Evolutionary conservation across 768 basidiomycete species (phyloP).

Genomic region (Mycena chlorophos): DNA sequence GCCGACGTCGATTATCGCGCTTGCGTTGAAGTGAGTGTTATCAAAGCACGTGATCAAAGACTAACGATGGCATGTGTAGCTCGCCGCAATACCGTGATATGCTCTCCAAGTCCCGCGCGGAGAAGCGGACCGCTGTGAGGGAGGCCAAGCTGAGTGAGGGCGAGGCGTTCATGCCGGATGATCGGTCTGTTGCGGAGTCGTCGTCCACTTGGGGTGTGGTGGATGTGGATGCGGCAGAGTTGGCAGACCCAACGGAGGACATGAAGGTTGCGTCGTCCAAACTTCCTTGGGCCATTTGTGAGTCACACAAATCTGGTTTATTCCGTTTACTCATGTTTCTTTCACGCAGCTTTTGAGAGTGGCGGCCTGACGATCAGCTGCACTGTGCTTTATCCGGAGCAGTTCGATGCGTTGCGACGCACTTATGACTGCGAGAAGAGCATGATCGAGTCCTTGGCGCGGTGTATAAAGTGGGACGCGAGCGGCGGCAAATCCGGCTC

Average conservation of each 20-base stretch:
- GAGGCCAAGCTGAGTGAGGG: conserved; percentile 60
- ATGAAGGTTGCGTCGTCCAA: conserved; percentile 74
- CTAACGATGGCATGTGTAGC: conserved; percentile 38
- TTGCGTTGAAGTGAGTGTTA: conserved; percentile 75
- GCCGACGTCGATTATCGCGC: conserved; percentile 95
- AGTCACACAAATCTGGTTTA: conserved; percentile 29
- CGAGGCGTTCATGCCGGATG: conserved; percentile 93
- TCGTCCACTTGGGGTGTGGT: conserved; percentile 93
- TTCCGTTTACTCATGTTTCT: conserved; percentile 7
- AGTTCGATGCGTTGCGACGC: conserved; percentile 90
- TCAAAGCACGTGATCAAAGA: background rate
- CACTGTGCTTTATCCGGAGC: conserved; percentile 92
- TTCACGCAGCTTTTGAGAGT: conserved; percentile 78
- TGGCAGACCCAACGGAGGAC: conserved; percentile 73
- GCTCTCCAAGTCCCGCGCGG: conserved; percentile 72
- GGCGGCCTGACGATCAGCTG: conserved; percentile 90
- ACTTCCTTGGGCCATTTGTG: conserved; percentile 80
- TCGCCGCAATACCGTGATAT: conserved; percentile 83
- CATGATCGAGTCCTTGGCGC: conserved; percentile 88
- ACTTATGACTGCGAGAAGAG: conserved; percentile 94
- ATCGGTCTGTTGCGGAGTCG: conserved; percentile 76
- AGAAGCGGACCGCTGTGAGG: conserved; percentile 62
- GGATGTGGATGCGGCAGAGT: conserved; percentile 70
- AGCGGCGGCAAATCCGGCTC: conserved; percentile 96
- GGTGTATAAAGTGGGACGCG: conserved; percentile 96